Conservation (phyloP, 1,139 yeast species). For the Spencermartinsiella ligniputridi region DNA sequence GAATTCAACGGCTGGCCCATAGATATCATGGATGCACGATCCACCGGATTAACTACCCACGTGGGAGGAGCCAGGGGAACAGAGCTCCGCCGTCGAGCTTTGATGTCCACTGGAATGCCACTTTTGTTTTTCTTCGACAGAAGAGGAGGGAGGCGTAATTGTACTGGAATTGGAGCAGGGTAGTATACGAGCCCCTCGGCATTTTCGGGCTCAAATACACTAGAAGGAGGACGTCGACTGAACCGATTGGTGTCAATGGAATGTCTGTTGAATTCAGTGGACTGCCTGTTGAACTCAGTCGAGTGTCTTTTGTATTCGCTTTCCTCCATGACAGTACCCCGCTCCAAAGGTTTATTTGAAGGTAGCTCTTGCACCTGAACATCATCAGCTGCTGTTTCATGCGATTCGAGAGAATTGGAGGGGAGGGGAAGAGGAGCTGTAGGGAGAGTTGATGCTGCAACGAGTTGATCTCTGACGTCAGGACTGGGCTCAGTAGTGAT, state of each 20-base stretch:
- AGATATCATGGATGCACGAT: slow-evolving; percentile 10
- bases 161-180: slow-evolving; percentile 35
- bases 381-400: background rate
- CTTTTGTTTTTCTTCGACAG: slow-evolving; percentile 21
- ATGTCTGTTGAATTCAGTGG: too few relatives aligned
- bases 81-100: slow-evolving; percentile 7
- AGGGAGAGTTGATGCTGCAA: background rate
- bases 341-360: too few relatives aligned
- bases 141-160: slow-evolving; percentile 24
- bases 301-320: background rate
- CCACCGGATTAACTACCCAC: slow-evolving; percentile 14
- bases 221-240: slow-evolving; percentile 8
- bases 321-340: slow-evolving; percentile 4
- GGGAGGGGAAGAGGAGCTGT: background rate
- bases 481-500: slow-evolving; percentile 2
- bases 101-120: slow-evolving; percentile 3
- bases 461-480: background rate
- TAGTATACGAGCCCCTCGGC: slow-evolving; percentile 23
- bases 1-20: slow-evolving; percentile 9
- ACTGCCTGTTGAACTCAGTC: background rate
- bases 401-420: background rate
- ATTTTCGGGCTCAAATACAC: slow-evolving; percentile 12
- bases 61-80: slow-evolving; percentile 19
- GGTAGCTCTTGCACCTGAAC: slow-evolving; percentile 8
- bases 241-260: background rate